Base-by-base conservation (phyloP, 768 basidiomycete genomes). In the Boletus coccyginus region DNA sequence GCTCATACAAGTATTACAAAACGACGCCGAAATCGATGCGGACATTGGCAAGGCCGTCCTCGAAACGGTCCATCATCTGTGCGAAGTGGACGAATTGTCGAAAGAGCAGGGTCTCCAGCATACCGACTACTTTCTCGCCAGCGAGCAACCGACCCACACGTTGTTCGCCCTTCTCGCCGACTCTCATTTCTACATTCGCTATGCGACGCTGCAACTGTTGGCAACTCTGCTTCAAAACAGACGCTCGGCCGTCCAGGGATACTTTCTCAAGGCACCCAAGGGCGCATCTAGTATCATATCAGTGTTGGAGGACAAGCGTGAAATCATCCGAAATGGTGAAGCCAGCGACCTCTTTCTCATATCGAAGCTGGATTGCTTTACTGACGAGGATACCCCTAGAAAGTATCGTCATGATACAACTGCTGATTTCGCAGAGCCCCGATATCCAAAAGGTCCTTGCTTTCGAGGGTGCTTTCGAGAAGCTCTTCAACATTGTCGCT, bases 371-470 rank as follows among this genome's bases (percentile, higher is more conserved):
- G 43, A 16, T 44, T 12, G 13, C 19, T 14, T n/a, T n/a, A n/a
- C 56, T 69, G 48, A 70, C 48, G 46, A 52, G 38, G 33, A 40
- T 48, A 36, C 40, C 59, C 61, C 63, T 73, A 92, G 92, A 98
- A 81, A 88, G 86, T 24, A 84, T 97, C 39, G 78, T 85, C 16
- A 84, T 95, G 74, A 79, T 94, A 35, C 90, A 95, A 58, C 77
- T 85, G 7, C 77, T 99, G 14, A 84, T 90, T 38, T 84, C 85
- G 0, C 89, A 94, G 62, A 98, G 90, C 63, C 83, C 90, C 33
- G 93, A 98, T 69, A 91, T 99, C 36, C 96, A 98, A 67, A 98
- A 98, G 73, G 86, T 98, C 32, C 84, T 98, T 44, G 94, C 95
- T 0, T 99, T 99, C 64, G 94, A 94, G 63, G 94, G 97, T 19